Conservation (phyloP, 306 rosid species). For the Malus domestica region DNA sequence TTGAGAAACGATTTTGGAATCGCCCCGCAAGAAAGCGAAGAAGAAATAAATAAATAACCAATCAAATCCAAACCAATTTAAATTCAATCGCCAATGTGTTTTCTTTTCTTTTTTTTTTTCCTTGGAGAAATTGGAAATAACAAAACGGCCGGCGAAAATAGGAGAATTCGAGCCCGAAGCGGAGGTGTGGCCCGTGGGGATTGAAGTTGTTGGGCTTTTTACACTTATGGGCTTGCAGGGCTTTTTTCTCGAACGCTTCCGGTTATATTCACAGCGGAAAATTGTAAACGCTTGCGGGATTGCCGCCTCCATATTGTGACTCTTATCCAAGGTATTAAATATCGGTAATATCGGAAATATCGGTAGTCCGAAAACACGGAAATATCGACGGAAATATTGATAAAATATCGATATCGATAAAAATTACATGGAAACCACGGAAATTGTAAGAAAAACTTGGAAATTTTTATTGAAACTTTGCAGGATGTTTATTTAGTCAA, state of each 20-base stretch:
- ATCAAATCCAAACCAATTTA: not conserved
- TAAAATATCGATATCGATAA: no score
- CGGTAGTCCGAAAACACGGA: no score
- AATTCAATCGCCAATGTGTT: not conserved
- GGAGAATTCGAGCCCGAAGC: conserved; percentile 2
- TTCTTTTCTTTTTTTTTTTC: not conserved
- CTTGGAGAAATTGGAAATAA: not conserved
- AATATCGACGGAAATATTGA: no score
- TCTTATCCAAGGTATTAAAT: no score
- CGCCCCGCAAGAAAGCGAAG: not conserved
- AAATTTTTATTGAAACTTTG: no score
- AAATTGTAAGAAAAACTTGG: no score
- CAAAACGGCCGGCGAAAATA: conserved; percentile 9
- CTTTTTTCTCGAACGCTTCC: not conserved
- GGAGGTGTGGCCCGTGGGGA: not conserved
- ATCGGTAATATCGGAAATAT: no score
- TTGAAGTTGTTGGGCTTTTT: not conserved
- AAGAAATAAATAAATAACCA: not conserved
- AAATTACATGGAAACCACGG: no score
- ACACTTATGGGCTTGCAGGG: not conserved
- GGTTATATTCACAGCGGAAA: not conserved
- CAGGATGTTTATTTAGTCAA: no score
- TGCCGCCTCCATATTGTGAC: not conserved
- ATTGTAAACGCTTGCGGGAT: not conserved
- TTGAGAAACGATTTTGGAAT: not conserved